These are phyloP conservation scores for Coix lacrymajobi DNA, from an alignment of 176 grass and related monocot genomes.

Conservation along the genomic window DNA sequence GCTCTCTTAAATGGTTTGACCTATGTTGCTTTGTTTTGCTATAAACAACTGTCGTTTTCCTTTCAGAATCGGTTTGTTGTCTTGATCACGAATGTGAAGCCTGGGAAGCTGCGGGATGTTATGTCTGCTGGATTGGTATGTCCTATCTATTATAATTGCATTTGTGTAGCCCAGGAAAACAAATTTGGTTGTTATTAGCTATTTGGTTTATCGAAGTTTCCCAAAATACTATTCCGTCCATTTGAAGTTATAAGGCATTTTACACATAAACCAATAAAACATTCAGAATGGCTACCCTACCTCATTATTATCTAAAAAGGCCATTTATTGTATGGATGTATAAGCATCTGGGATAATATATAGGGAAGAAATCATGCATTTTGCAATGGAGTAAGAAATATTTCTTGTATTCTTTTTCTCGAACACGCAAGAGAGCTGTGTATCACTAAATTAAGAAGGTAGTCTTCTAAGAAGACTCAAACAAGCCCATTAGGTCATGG, in stretches of 20 bases:
- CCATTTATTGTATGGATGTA: neutral
- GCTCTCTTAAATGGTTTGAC: neutral
- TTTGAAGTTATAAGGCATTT: neutral
- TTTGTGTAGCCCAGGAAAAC: slow-evolving; percentile 17
- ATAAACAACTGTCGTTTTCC: slow-evolving; percentile 17
- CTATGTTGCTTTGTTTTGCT: slow-evolving; percentile 1
- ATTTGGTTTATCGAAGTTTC: neutral
- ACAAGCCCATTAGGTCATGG: neutral
- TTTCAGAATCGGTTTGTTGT: slow-evolving; percentile 80
- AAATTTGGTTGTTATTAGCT: slow-evolving; percentile 2
- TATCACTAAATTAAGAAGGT: neutral
- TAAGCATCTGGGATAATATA: neutral
- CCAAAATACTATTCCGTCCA: neutral
- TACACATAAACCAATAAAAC: neutral
- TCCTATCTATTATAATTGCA: slow-evolving; percentile 1
- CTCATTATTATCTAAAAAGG: neutral
- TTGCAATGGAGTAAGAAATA: neutral
- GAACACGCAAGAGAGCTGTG: neutral
- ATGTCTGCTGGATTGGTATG: slow-evolving; percentile 95
- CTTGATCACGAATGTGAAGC: slow-evolving; percentile 98
- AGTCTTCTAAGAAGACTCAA: neutral
- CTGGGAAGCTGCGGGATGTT: slow-evolving; percentile 87
- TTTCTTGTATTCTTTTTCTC: neutral
- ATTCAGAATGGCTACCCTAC: neutral
- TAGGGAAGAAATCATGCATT: neutral